These are phyloP conservation scores for Musa balbisiana DNA, from an alignment of 202 grass and related monocot genomes.

Conservation along the genomic window DNA sequence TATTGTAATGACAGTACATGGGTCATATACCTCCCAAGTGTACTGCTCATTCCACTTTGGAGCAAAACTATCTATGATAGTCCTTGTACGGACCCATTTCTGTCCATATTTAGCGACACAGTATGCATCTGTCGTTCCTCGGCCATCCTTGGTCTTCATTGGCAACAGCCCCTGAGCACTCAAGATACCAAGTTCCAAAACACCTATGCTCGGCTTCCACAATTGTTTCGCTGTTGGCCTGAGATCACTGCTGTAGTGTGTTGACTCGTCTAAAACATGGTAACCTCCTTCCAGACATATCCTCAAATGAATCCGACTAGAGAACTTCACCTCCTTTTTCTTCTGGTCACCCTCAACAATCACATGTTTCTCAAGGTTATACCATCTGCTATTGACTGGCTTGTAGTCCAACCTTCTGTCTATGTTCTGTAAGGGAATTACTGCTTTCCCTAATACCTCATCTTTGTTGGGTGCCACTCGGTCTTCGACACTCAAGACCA, in stretches of 20 bases:
- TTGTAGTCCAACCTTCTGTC: constrained; percentile 47
- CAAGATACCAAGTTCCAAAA: constrained; percentile 63
- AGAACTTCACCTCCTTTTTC: constrained; percentile 53
- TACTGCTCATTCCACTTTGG: constrained; percentile 79
- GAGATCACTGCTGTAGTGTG: constrained; percentile 72
- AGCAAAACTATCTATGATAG: constrained; percentile 56
- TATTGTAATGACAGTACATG: constrained; percentile 55
- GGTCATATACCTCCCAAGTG: constrained; percentile 70
- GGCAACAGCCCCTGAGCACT: constrained; percentile 49
- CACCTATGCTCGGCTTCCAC: constrained; percentile 59
- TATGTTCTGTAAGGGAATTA: constrained; percentile 47
- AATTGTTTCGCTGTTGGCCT: constrained; percentile 58
- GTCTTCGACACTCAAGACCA: constrained; percentile 51
- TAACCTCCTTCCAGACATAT: constrained; percentile 72
- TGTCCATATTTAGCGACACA: constrained; percentile 77
- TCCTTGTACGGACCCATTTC: constrained; percentile 71
- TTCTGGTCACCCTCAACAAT: constrained; percentile 50
- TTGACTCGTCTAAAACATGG: constrained; percentile 67
- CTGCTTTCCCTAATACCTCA: constrained; percentile 42
- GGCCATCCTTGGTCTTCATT: constrained; percentile 67
- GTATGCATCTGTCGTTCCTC: constrained; percentile 61
- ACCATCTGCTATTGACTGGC: constrained; percentile 42
- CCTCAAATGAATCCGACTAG: constrained; percentile 57
- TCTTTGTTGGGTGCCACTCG: constrained; percentile 54
- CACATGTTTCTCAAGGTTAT: constrained; percentile 52